Conservation (phyloP, 202 grass and related monocot genomes). For the Zizania palustris region DNA sequence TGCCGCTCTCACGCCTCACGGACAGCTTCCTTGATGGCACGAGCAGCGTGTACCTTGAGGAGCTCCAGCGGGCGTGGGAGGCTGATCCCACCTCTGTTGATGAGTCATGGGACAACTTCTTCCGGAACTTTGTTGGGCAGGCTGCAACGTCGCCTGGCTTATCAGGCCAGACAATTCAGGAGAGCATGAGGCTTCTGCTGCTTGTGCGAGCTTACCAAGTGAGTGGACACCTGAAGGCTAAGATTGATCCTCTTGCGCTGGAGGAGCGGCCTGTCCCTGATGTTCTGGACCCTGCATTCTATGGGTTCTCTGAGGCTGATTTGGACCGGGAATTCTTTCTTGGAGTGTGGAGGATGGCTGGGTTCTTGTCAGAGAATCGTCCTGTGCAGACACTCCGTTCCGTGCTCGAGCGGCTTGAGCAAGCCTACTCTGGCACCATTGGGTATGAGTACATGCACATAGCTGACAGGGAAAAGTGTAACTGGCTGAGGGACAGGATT, state of each 20-base stretch:
- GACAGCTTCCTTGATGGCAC: slow-evolving; percentile 96
- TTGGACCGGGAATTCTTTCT: slow-evolving; percentile 92
- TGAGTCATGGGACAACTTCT: slow-evolving; percentile 97
- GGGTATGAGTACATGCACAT: slow-evolving; percentile 98
- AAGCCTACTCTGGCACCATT: slow-evolving; percentile 79
- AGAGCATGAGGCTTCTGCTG: slow-evolving; percentile 87
- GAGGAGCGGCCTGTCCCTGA: slow-evolving; percentile 60
- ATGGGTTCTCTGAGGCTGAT: slow-evolving; percentile 81
- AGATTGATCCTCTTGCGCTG: slow-evolving; percentile 72
- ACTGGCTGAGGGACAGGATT: slow-evolving; percentile 94
- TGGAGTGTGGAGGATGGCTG: slow-evolving; percentile 90
- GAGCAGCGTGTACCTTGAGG: slow-evolving; percentile 95
- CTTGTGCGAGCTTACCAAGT: slow-evolving; percentile 93
- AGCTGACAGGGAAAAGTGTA: slow-evolving; percentile 77
- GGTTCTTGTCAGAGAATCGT: slow-evolving; percentile 87
- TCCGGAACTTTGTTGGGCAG: slow-evolving; percentile 90
- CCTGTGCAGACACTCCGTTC: slow-evolving; percentile 80
- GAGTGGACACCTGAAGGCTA: slow-evolving; percentile 86
- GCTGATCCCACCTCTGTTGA: slow-evolving; percentile 74
- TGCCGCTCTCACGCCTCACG: slow-evolving; percentile 78
- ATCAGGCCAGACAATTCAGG: slow-evolving; percentile 95
- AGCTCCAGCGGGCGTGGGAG: slow-evolving; percentile 90
- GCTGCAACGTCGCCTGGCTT: slow-evolving; percentile 69
- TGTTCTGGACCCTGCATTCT: slow-evolving; percentile 63
- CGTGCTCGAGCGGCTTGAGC: slow-evolving; percentile 68